Conservation (phyloP, 192 early-diverging fungal genomes). For the Martensiomyces pterosporus region DNA sequence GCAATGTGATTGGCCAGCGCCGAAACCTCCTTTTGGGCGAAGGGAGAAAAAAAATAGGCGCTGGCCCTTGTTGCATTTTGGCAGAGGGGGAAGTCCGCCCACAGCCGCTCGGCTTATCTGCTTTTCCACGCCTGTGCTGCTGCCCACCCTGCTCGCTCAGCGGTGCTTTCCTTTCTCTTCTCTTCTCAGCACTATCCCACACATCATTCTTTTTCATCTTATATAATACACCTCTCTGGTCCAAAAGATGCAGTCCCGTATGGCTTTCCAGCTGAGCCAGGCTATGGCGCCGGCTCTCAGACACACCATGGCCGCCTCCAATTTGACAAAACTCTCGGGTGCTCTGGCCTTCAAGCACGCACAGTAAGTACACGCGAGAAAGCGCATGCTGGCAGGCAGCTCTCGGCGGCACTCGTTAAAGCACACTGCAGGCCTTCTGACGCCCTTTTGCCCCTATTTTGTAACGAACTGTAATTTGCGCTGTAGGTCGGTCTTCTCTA, state of each 20-base stretch:
- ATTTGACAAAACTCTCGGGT: conserved; percentile 21
- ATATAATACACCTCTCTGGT: conserved; percentile 7
- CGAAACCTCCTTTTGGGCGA: conserved; percentile 3
- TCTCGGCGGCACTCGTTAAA: too few relatives aligned
- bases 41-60: too few relatives aligned
- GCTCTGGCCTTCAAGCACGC: conserved; percentile 31
- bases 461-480: too few relatives aligned
- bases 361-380: conserved; percentile 32
- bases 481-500: conserved; percentile 32
- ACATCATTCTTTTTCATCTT: conserved; percentile 6
- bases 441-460: too few relatives aligned
- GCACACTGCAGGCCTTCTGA: too few relatives aligned
- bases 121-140: too few relatives aligned
- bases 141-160: too few relatives aligned
- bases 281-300: conserved; percentile 30
- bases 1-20: conserved; percentile 14
- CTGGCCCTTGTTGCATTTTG: too few relatives aligned
- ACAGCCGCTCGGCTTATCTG: too few relatives aligned
- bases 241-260: conserved; percentile 41
- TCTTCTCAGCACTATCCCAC: conserved; percentile 4
- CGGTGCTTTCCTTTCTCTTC: too few relatives aligned
- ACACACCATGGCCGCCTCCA: conserved; percentile 22
- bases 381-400: too few relatives aligned
- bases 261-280: conserved; percentile 36
- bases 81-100: too few relatives aligned